Evolutionary conservation across 441 rosid species (phyloP).

Genomic region (Mallotus repandus): DNA sequence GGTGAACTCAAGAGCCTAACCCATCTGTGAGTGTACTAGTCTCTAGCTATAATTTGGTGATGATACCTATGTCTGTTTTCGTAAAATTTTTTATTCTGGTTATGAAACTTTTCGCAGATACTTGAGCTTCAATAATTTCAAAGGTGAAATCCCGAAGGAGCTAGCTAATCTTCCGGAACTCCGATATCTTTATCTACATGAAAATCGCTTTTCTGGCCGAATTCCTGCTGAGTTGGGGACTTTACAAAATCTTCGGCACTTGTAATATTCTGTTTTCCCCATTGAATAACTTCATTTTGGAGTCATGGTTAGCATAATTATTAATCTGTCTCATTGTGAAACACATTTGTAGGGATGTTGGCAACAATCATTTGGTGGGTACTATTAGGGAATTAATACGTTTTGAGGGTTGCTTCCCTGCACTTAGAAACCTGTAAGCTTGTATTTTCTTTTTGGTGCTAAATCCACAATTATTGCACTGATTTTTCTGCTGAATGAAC

Average conservation of each 20-base stretch:
- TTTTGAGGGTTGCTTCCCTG: constrained; percentile 81
- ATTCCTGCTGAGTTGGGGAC: constrained; percentile 84
- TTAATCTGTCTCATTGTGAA: not conserved
- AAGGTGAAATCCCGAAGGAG: constrained; percentile 95
- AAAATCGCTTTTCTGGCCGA: constrained; percentile 86
- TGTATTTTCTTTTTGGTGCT: not conserved
- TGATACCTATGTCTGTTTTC: not conserved
- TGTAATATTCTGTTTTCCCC: constrained; percentile 44
- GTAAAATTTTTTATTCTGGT: not conserved
- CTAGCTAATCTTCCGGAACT: constrained; percentile 88
- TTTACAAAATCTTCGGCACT: constrained; percentile 77
- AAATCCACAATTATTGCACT: constrained; percentile 12
- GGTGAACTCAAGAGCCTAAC: constrained; percentile 90
- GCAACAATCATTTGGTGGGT: constrained; percentile 93
- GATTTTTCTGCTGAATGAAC: constrained; percentile 1
- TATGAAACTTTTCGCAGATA: constrained; percentile 43
- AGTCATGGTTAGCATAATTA: not conserved
- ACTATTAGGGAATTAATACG: constrained; percentile 91
- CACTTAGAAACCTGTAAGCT: constrained; percentile 87
- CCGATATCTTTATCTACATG: constrained; percentile 89
- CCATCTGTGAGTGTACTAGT: constrained; percentile 57
- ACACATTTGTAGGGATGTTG: constrained; percentile 72
- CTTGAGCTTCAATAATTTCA: constrained; percentile 90
- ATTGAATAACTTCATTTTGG: not conserved
- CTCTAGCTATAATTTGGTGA: not conserved